Percentiles rank a stretch among this genome's conserved stretches.
phyloP scores from a whole-genome alignment of 345 rosid species.

The Nasturtium officinale region DNA sequence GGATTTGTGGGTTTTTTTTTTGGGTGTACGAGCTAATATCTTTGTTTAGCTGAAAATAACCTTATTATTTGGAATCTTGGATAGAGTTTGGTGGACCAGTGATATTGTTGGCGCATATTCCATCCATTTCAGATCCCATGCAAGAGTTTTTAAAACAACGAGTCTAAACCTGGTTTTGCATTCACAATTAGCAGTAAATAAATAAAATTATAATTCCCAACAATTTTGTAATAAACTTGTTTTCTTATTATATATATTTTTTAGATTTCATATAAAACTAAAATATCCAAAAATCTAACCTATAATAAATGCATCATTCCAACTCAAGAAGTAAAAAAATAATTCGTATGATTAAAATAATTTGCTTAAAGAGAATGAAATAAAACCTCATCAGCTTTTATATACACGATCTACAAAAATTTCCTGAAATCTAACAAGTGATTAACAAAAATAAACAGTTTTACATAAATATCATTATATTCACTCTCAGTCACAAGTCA shows the following conservation, averaged over 20 bases:
- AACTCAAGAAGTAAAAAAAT: too few relatives aligned
- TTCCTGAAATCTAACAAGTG: not conserved
- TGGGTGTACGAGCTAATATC: not conserved
- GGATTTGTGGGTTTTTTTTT: too few relatives aligned
- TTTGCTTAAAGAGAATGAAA: not conserved
- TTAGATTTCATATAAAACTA: too few relatives aligned
- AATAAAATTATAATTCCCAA: too few relatives aligned
- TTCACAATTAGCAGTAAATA: too few relatives aligned
- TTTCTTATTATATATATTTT: too few relatives aligned
- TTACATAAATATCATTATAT: slow-evolving; percentile 17
- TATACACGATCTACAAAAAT: slow-evolving; percentile 26
- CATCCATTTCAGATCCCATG: slow-evolving; percentile 7
- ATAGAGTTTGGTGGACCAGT: slow-evolving; percentile 22
- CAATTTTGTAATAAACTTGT: too few relatives aligned
- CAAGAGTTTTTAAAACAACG: too few relatives aligned
- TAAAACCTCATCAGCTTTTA: not conserved
- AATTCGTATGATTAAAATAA: too few relatives aligned
- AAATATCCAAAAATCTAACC: too few relatives aligned
- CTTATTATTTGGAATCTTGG: not conserved
- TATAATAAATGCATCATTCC: too few relatives aligned
- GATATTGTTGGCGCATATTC: slow-evolving; percentile 17
- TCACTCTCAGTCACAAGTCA: slow-evolving; percentile 23
- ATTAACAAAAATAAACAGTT: slow-evolving; percentile 13
- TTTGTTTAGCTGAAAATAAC: slow-evolving; percentile 24
- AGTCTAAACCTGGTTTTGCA: too few relatives aligned